Percentiles rank a stretch among this genome's conserved stretches.
These are phyloP conservation scores for Bruguiera parviflora DNA, from an alignment of 345 rosid species.

Conservation along the genomic window DNA sequence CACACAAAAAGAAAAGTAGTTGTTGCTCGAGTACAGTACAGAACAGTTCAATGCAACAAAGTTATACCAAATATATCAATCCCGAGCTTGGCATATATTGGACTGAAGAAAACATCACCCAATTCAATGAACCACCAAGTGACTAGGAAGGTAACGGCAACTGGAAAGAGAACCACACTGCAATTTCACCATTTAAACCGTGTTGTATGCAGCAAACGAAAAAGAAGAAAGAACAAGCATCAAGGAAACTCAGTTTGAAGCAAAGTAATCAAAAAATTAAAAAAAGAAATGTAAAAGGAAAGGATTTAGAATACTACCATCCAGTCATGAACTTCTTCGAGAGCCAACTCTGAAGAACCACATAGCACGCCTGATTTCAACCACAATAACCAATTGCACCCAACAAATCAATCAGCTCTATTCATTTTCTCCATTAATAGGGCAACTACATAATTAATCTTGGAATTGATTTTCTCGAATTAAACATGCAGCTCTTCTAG, in stretches of 20 bases:
- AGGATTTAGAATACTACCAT: constrained; percentile 43
- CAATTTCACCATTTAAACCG: constrained; percentile 26
- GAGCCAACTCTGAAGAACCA: constrained; percentile 83
- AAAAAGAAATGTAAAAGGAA: background rate
- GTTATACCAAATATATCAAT: constrained; percentile 72
- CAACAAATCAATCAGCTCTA: too few species aligned
- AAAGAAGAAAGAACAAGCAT: background rate
- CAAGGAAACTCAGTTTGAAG: background rate
- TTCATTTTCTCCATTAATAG: too few species aligned
- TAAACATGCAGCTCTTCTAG: too few species aligned
- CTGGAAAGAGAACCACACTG: constrained; percentile 87
- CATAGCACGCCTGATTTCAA: constrained; percentile 63
- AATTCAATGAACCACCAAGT: constrained; percentile 88
- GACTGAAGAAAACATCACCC: constrained; percentile 86
- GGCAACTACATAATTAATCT: too few species aligned
- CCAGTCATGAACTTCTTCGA: constrained; percentile 95
- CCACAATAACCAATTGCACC: background rate
- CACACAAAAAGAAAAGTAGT: too few species aligned
- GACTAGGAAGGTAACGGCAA: constrained; percentile 75
- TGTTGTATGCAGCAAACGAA: background rate
- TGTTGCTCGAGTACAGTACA: too few species aligned
- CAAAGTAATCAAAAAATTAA: background rate
- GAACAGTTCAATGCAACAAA: background rate
- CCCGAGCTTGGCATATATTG: constrained; percentile 70
- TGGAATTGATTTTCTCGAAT: too few species aligned